Evolutionary conservation across 768 basidiomycete genomes (phyloP), one percentile per base, ranked within the genome.

Genomic region (Trametes meyenii): DNA sequence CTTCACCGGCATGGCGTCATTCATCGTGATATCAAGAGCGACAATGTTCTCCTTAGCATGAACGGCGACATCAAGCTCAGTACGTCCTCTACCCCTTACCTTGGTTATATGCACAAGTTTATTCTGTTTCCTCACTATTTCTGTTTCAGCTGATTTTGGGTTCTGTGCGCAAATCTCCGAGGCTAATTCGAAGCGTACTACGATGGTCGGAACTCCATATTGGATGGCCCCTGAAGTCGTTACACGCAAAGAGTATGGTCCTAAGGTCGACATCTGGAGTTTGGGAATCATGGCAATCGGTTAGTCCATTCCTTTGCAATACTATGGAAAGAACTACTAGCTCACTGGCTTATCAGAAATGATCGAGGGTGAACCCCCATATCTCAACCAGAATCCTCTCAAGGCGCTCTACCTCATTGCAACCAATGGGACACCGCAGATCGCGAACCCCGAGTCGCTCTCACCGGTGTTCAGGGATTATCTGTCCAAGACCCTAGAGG

Each of bases 171-270:
- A 97, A 75, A 92, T 97, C 58, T 94, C 94, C 21, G 92, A 94
- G 67, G 87, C 87, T 10, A 87, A 90, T 65, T 86, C 94, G 3
- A 97, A 97, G 77, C 88, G 96, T 26, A 96, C 95, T 38, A 97
- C 96, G 38, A 98, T 98, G 96, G 95, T 98, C 51, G 96, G 96
- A 2, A 97, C 96, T 0, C 96, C 96, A 1, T 98, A 98, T 73
- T 98, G 96, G 96, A 97, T 98, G 96, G 96, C 96, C 0, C 96
- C 96, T 0, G 96, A 98, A 73, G 96, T 98, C 50, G 96, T 97
- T 65, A 98, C 95, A 24, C 87, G 95, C 56, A 97, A 97, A 74
- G 96, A 97, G 76, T 97, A 97, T 73, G 96, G 96, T 0, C 92
- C 96, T 14, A 98, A 98, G 72, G 96, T 98, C n/a, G 96, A 97